Conservation (phyloP, 495 filamentous ascomycete genomes). For the Penicillium pulvis region DNA sequence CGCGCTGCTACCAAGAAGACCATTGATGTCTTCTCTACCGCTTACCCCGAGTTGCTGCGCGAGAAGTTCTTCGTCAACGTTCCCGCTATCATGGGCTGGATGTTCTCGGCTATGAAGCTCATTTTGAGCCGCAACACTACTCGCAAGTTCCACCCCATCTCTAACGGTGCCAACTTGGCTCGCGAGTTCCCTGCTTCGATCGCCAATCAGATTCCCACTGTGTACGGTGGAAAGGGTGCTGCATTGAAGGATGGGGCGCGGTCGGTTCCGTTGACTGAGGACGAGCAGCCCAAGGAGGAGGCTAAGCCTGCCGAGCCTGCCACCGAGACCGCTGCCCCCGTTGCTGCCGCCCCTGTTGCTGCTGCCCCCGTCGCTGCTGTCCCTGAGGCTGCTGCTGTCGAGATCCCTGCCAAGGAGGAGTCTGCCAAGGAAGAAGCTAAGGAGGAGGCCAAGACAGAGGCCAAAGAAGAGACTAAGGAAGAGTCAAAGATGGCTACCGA, state of each 20-base stretch:
- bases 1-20: constrained; percentile 74
- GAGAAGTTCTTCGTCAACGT: constrained; percentile 95
- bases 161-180: constrained; percentile 69
- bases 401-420: constrained; percentile 20
- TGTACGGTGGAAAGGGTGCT: constrained; percentile 71
- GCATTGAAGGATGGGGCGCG: constrained; percentile 33
- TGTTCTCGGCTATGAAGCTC: constrained; percentile 77
- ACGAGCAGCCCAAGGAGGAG: constrained; percentile 15
- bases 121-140: constrained; percentile 76
- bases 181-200: constrained; percentile 60
- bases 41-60: constrained; percentile 84
- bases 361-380: neutral
- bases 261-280: constrained; percentile 31
- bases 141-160: constrained; percentile 83
- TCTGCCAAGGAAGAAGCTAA: constrained; percentile 18
- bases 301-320: constrained; percentile 17
- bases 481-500: constrained; percentile 8
- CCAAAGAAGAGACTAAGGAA: constrained; percentile 13
- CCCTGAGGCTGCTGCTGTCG: constrained; percentile 8
- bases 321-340: constrained; percentile 1
- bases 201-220: constrained; percentile 60
- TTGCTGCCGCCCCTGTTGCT: neutral
- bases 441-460: constrained; percentile 16
- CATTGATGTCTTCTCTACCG: constrained; percentile 72
- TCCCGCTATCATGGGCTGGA: constrained; percentile 82